Percentiles rank a stretch among this genome's conserved stretches.
Evolutionary conservation across 2,329 filamentous ascomycete genomes (phyloP).

Genomic region (Zarea fungicola): DNA sequence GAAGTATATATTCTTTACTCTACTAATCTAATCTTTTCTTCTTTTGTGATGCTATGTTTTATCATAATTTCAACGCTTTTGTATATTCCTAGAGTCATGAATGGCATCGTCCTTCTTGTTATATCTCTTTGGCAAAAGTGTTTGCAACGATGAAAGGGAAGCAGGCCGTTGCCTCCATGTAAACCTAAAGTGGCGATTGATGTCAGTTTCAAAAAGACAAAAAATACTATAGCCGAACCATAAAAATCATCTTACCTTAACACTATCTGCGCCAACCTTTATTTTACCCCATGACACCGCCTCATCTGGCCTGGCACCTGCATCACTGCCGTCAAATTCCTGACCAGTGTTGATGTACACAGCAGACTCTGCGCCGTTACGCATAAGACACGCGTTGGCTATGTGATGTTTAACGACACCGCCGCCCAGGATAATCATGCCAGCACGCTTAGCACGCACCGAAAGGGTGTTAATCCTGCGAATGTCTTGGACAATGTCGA

Average conservation of each 20-base stretch:
- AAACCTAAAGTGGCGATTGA: constrained; percentile 40
- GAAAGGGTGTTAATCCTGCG: constrained; percentile 88
- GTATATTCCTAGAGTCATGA: background rate
- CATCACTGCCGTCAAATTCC: constrained; percentile 96
- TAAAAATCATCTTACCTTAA: constrained; percentile 87
- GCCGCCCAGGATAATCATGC: constrained; percentile 93
- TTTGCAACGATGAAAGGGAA: constrained; percentile 64
- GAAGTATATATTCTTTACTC: background rate
- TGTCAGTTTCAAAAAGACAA: background rate
- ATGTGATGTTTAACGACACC: constrained; percentile 98
- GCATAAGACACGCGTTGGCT: constrained; percentile 94
- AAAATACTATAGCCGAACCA: too few species aligned
- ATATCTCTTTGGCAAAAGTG: constrained; percentile 55
- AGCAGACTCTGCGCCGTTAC: constrained; percentile 92
- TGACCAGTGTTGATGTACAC: constrained; percentile 98
- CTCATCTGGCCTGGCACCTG: constrained; percentile 90
- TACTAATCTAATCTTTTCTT: too few species aligned
- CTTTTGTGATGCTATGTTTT: too few species aligned
- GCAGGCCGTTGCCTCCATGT: constrained; percentile 58
- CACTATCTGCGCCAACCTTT: constrained; percentile 77
- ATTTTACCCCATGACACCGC: constrained; percentile 99
- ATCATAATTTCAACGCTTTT: background rate
- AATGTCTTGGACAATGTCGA: constrained; percentile 94
- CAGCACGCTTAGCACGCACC: constrained; percentile 78
- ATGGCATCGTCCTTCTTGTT: constrained; percentile 13